Evolutionary conservation across 495 filamentous ascomycete species (phyloP).

Genomic region (Viridothelium virens): DNA sequence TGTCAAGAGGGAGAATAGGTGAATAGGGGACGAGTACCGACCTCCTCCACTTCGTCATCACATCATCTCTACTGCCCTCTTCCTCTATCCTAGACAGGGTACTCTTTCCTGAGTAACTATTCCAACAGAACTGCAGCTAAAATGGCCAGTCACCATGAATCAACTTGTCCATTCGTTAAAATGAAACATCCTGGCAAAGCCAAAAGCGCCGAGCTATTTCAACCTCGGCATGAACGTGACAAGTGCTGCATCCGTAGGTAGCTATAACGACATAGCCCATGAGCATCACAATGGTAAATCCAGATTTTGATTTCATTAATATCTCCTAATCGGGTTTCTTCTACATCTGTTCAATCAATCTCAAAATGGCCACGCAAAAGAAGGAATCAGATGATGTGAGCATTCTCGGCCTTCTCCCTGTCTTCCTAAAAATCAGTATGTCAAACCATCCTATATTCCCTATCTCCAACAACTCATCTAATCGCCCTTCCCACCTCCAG

Average conservation of each 20-base stretch:
- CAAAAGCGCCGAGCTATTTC: background rate
- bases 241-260: background rate
- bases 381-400: background rate
- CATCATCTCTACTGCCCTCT: too few species aligned
- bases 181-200: background rate
- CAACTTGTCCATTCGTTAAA: background rate
- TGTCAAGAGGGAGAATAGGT: too few species aligned
- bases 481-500: background rate
- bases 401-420: background rate
- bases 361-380: background rate
- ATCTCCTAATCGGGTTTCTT: background rate
- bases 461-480: background rate
- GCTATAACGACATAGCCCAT: background rate
- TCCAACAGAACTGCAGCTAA: too few species aligned
- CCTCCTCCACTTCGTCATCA: too few species aligned
- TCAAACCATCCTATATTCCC: background rate
- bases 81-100: too few species aligned
- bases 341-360: background rate
- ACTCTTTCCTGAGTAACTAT: too few species aligned
- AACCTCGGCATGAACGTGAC: conserved; percentile 11
- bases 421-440: conserved; percentile 2
- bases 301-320: background rate
- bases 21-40: too few species aligned
- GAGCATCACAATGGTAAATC: background rate
- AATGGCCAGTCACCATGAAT: too few species aligned